Base-by-base conservation (phyloP, 2,329 filamentous ascomycete species). In the Fusarium sp. region DNA sequence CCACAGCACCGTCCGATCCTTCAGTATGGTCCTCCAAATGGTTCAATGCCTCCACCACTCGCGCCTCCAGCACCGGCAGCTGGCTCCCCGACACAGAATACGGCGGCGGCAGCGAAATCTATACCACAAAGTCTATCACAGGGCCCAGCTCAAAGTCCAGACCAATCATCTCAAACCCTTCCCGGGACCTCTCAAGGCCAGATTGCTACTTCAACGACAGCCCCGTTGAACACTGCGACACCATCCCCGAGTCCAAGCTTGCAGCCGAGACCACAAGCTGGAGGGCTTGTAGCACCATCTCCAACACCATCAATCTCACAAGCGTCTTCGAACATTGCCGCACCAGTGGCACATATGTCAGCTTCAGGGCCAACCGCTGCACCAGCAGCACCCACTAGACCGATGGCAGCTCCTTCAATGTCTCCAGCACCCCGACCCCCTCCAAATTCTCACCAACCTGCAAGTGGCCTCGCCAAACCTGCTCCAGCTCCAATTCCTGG, bases 21-120 rank as follows among this genome's bases (percentile, higher is more conserved):
- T 61, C 90, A 92, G 76, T 92, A 92, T 77, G 90, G 90, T 1
- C 90, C 90, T 44, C 89, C 89, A 5, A 89, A 89, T 66, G 90
- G 89, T 42, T 80, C 84, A 35, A 90, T 91, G 88, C 89, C 89
- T 45, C 86, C 87, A 61, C 85, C 86, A 18, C 81, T 82, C 22
- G 81, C 82, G 18, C 82, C 53, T 42, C 65, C 83, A 12, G 78
- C 78, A 38, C 74, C 81, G 14, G 70, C 77, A 26, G 56, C 79
- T 28, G 65, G 66, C 26, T 72, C 73, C 36, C 73, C 78, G 20
- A 68, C 63, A 41, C 54, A 68, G 53, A 59, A 77, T 68, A 64
- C 70, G 53, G 39, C 67, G 51, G 62, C 73, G 35, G 61, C 69
- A 16, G 69, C 66, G 28, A 76, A 70, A 41, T 65, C 72, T 26